A percentile compares a stretch with the other conserved stretches of the same genome.
phyloP scores from a whole-genome alignment of 148 eudicot species.

The Diospyros lotus region DNA sequence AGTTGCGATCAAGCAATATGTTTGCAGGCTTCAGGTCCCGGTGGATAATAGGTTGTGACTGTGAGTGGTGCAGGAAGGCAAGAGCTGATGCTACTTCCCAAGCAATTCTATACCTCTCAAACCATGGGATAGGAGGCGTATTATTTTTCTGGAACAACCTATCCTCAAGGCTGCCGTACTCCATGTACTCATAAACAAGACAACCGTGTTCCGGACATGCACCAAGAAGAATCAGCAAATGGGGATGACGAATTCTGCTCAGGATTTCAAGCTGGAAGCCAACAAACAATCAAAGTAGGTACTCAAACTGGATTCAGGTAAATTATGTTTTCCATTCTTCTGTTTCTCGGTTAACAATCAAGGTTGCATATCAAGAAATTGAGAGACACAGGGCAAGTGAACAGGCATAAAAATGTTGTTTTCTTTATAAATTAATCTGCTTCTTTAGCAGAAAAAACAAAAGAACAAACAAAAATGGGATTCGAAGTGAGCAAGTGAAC shows the following conservation, averaged over 20 bases:
- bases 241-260: constrained; percentile 80
- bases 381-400: not conserved
- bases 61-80: constrained; percentile 71
- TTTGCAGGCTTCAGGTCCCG: constrained; percentile 82
- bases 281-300: constrained; percentile 2
- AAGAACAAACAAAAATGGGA: not conserved
- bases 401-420: not conserved
- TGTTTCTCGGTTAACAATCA: too few species aligned
- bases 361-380: not conserved
- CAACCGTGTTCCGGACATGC: constrained; percentile 71
- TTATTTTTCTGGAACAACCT: constrained; percentile 44
- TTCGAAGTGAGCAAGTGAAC: not conserved
- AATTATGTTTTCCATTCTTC: not conserved
- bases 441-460: not conserved
- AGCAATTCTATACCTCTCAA: constrained; percentile 66
- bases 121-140: constrained; percentile 71
- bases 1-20: constrained; percentile 74
- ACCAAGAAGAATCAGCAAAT: constrained; percentile 76
- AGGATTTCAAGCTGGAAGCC: constrained; percentile 62
- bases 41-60: constrained; percentile 71
- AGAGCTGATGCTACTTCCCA: constrained; percentile 91
- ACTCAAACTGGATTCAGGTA: not conserved
- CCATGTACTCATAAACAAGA: constrained; percentile 91
- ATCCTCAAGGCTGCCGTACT: constrained; percentile 78
- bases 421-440: not conserved